These are phyloP conservation scores for Neurospora discreta DNA, from an alignment of 495 filamentous ascomycete genomes.

Conservation along the genomic window DNA sequence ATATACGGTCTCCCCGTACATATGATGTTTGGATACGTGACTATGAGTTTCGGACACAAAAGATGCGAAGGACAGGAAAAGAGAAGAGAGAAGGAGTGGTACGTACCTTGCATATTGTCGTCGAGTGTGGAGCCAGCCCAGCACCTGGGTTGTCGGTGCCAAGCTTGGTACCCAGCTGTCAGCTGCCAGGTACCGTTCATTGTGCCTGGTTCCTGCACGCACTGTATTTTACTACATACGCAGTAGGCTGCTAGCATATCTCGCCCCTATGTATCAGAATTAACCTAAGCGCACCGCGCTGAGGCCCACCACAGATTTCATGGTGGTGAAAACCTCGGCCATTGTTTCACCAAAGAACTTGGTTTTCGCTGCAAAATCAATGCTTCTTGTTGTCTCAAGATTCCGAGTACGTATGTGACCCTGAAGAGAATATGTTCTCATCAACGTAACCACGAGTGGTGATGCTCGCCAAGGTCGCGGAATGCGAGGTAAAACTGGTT, in stretches of 20 bases:
- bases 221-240: neutral
- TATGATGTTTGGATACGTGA: neutral
- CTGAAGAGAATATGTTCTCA: too few relatives aligned
- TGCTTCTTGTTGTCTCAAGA: too few relatives aligned
- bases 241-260: neutral
- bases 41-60: neutral
- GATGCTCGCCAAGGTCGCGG: too few relatives aligned
- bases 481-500: too few relatives aligned
- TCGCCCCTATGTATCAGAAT: too few relatives aligned
- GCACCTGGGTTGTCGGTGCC: neutral
- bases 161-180: neutral
- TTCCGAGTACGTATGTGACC: too few relatives aligned
- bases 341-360: too few relatives aligned
- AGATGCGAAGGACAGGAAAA: neutral
- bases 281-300: too few relatives aligned
- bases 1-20: accelerated
- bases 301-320: too few relatives aligned
- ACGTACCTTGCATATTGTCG: neutral
- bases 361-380: too few relatives aligned
- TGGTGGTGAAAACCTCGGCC: too few relatives aligned
- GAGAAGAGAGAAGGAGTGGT: neutral
- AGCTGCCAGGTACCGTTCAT: neutral
- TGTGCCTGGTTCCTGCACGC: neutral
- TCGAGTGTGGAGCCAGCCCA: neutral
- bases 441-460: too few relatives aligned